A percentile compares a stretch with the other conserved stretches of the same genome.
These are phyloP conservation scores for Stagonosporopsis chrysanthemi DNA, from an alignment of 2,329 filamentous ascomycete species.

Conservation along the genomic window DNA sequence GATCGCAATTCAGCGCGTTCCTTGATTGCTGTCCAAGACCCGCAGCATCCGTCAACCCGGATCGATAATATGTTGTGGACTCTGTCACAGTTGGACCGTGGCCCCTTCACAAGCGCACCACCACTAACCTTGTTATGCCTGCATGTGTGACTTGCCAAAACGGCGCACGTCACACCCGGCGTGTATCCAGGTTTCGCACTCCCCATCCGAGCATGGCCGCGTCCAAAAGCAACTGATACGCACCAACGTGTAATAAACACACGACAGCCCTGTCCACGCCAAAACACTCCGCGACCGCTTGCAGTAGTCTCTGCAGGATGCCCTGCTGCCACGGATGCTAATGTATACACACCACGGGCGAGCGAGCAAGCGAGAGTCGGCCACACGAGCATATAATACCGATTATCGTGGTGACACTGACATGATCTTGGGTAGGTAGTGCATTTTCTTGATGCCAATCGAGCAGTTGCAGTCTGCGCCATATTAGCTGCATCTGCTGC, in stretches of 20 bases:
- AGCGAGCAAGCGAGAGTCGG: constrained; percentile 7
- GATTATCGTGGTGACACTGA: constrained; percentile 27
- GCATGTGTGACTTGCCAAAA: constrained; percentile 2
- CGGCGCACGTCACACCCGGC: constrained; percentile 4
- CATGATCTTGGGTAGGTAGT: constrained; percentile 4
- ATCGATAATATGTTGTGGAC: constrained; percentile 15
- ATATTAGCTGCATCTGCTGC: constrained; percentile 5
- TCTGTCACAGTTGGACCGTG: constrained; percentile 2
- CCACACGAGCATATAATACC: constrained; percentile 16
- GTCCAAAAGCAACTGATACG: constrained; percentile 3
- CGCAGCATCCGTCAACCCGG: constrained; percentile 24
- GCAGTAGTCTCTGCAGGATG: constrained; percentile 23
- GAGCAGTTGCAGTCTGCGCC: constrained; percentile 5
- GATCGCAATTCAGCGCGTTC: constrained; percentile 18
- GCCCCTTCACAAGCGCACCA: constrained; percentile 5
- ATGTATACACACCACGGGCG: constrained; percentile 9
- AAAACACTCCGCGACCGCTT: constrained; percentile 9
- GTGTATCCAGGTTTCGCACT: constrained; percentile 1
- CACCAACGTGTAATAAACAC: constrained; percentile 7
- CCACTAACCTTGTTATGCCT: constrained; percentile 4
- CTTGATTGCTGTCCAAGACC: constrained; percentile 8
- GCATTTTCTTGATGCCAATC: constrained; percentile 13
- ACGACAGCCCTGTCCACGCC: constrained; percentile 5
- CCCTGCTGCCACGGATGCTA: constrained; percentile 29
- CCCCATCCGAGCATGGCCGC: constrained; percentile 1